These are phyloP conservation scores for Podospora tetraspora DNA, from an alignment of 495 filamentous ascomycete species.

Conservation along the genomic window DNA sequence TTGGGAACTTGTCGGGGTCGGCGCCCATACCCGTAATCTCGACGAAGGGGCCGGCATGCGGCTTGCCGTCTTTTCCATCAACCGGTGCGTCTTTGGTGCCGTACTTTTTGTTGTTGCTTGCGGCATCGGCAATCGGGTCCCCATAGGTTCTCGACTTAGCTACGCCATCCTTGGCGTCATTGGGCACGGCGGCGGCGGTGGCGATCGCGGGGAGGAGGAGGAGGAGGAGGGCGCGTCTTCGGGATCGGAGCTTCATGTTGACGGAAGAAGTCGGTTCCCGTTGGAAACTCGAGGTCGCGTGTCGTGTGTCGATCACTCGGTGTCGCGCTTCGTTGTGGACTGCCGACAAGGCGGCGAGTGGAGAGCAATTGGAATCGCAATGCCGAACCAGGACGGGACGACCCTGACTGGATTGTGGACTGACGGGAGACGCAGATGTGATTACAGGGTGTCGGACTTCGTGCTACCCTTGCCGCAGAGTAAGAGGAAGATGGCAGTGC, in stretches of 20 bases:
- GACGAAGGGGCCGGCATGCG: constrained; percentile 85
- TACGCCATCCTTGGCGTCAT: constrained; percentile 18
- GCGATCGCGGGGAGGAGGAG: constrained; percentile 43
- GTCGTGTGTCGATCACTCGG: background rate
- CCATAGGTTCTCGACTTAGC: constrained; percentile 7
- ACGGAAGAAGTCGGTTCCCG: background rate
- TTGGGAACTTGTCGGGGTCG: constrained; percentile 39
- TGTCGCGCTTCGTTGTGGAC: background rate
- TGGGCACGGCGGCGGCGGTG: constrained; percentile 28
- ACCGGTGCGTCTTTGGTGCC: constrained; percentile 88
- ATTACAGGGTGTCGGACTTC: background rate
- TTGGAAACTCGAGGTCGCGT: background rate
- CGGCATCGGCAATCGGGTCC: constrained; percentile 12
- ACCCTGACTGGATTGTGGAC: background rate
- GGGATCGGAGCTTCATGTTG: constrained; percentile 41
- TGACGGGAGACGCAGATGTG: background rate
- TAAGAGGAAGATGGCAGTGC: background rate
- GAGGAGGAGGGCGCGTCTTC: constrained; percentile 38
- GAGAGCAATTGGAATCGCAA: background rate
- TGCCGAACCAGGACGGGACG: background rate
- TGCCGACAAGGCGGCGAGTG: background rate
- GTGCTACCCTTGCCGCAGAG: background rate
- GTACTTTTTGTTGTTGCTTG: constrained; percentile 32
- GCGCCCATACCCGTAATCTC: constrained; percentile 50
- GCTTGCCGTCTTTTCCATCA: constrained; percentile 93